Base-by-base conservation (phyloP, 805 yeast genomes). In the Dipodascopsis uninucleata region DNA sequence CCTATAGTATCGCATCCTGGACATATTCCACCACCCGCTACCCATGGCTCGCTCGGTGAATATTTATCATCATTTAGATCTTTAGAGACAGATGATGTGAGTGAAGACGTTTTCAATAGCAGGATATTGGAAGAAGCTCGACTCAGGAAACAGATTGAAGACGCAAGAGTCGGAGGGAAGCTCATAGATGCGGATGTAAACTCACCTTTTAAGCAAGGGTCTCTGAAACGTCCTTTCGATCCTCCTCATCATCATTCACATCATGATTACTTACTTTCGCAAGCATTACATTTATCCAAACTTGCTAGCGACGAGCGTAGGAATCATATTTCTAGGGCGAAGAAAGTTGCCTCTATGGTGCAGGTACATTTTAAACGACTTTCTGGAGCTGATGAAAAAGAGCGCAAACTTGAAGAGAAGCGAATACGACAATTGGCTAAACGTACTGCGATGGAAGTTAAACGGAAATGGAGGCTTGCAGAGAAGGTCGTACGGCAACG, bases 381-480 rank as follows among this genome's bases (percentile, higher is more conserved):
- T 38, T 79, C 82, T 0, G 96, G 95, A 46, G 95, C 94, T 34
- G 86, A 85, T 53, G 97, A 90, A 55, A 76, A 95, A 46, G 77
- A 79, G 46, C 74, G 75, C 18, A 81, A 81, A 53, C 94, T 84
- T 46, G 77, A 80, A 56, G 95, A 88, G 56, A 82, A 77, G 56
- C 77, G 79, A 41, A 71, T 83, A 46, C 70, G 74, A 45, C 77
- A 75, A 47, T 63, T 90, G 26, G 95, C 96, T n/a, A 77, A 86
- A 56, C 74, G 81, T 38, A 84, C 94, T 0, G 83, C 85, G 1
- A 81, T 78, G 57, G 87, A 88, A 34, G 96, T 93, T 8, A 82
- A 82, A 64, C 87, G 81, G 62, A 80, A 93, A 59, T 93, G 99
- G 99, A 69, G 74, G 18, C 72, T 88, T 38, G 98, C 97, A 2